phyloP scores from a whole-genome alignment of 108 stramenopile genomes.

The Skeletonema menzelii region DNA sequence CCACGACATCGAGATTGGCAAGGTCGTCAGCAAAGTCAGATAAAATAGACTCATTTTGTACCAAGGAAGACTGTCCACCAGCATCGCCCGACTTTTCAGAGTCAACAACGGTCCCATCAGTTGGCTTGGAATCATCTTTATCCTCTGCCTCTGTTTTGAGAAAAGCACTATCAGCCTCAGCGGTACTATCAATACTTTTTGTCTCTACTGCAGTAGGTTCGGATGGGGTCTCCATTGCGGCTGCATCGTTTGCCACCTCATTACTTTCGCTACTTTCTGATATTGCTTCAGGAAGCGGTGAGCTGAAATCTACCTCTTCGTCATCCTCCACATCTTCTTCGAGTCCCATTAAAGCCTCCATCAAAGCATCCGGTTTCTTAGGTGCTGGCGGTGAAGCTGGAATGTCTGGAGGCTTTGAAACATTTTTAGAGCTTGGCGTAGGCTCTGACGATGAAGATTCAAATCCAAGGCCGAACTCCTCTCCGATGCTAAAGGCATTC shows the following conservation, averaged over 20 bases:
- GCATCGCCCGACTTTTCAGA: not conserved
- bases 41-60: slow-evolving; percentile 4
- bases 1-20: slow-evolving; percentile 47
- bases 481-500: slow-evolving; percentile 79
- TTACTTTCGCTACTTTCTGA: slow-evolving; percentile 3
- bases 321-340: slow-evolving; percentile 62
- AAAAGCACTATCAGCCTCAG: not conserved
- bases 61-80: not conserved
- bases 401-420: not conserved
- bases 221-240: not conserved
- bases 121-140: not conserved
- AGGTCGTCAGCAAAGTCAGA: slow-evolving; percentile 42
- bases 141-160: not conserved
- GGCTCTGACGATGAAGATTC: slow-evolving; percentile 14
- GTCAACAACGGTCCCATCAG: slow-evolving; percentile 8
- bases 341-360: slow-evolving; percentile 67
- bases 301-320: slow-evolving; percentile 36
- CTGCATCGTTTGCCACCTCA: not conserved
- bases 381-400: slow-evolving; percentile 36
- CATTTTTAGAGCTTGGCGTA: not conserved
- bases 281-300: not conserved
- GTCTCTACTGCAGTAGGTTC: not conserved
- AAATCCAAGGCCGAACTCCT: slow-evolving; percentile 65
- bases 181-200: not conserved
- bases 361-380: slow-evolving; percentile 47